Evolutionary conservation across 2,329 filamentous ascomycete species (phyloP), one percentile per base, ranked within the genome.

Genomic region (Helotiales sp.): DNA sequence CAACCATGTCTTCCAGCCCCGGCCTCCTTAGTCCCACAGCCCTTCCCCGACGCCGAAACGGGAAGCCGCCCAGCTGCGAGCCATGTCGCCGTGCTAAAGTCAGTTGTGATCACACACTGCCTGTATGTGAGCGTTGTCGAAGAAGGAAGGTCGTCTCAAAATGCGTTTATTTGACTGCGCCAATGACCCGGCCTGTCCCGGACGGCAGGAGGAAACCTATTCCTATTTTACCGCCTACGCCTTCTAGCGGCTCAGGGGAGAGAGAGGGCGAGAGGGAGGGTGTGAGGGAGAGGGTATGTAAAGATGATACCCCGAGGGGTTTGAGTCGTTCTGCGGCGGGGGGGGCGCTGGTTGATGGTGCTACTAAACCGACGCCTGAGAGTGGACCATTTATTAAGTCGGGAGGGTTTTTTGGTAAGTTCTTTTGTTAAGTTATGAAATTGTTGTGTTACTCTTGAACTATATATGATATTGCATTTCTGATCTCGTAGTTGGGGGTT

Each of bases 41-140:
- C 47, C 58, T 71, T 1, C 69, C 70, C 13, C 65, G 72, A 37
- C 70, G 75, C 28, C 68, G 74, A 28, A 76, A 76, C 65, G 75
- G 75, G 17, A 75, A 74, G 52, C 70, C 72, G 37, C 72, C 72
- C 54, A 71, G 72, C 10, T 75, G 72, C 43, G 73, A 74, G 54
- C 73, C 73, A 24, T 75, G 75, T 65, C 68, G 75, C 13, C 74
- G 74, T 52, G 74, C 75, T 8, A 77, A 77, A 58, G 71, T 74
- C 28, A 68, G 71, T 43, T 77, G 74, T 62, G 74, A 77, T 55
- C 74, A 76, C 43, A 61, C 67, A 0, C 58, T 75, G 6, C 75
- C 75, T 8, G 52, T 70, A 11, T 77, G 74, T 59, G 67, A 69
- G 8, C 57, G 73, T 28, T 77, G 73, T 67, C 69, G 67, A 59